Base-by-base conservation (phyloP, 2,329 filamentous ascomycete genomes). In the Lecanoromycetidae sp. region DNA sequence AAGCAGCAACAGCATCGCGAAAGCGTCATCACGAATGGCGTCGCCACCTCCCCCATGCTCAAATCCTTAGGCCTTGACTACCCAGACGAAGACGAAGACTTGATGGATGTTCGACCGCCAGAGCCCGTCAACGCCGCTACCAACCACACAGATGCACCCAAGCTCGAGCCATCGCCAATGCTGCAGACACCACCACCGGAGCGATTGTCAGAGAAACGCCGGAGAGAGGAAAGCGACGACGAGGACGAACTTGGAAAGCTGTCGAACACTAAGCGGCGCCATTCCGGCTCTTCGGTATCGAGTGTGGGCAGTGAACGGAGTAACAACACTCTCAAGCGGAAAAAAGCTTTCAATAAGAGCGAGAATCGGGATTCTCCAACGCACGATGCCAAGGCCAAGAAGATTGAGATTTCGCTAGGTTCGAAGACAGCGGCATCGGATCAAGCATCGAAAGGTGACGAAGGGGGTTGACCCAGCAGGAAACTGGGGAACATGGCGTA, bases 11-110 rank as follows among this genome's bases (percentile, higher is more conserved):
- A 15, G 35, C 44, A 13, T 30, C 38, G 38, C 23, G 25, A 30
- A 2, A 41, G 38, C 15, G 26, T 41, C 8, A 54, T 71, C 9
- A 63, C 71, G 5, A 88, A 87, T 55, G 84, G 79, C 20, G 72
- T 51, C 5, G 36, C 49, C 2, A 32, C 74, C 12, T 76, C 78
- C 17, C 71, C 80, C 1, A 64, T 75, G 7, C 65, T 75, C 42
- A 87, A 82, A 59, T 84, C 84, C 1, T 69, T 96, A 19, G 91
- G n/a, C n/a, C n/a, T 98, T 27, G 86, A 94, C 61, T 98, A 98
- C 60, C 79, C 82, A 0, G 93, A 93, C 30, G 88, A 95, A 56
- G 90, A 95, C 50, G 86, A 91, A n/a, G 78, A 75, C 46, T 70
- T 73, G 10, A 79, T 82, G 63, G 80, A 81, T 58, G 68, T 75